Conservation (phyloP, 306 rosid species). For the Prunus campanulata region DNA sequence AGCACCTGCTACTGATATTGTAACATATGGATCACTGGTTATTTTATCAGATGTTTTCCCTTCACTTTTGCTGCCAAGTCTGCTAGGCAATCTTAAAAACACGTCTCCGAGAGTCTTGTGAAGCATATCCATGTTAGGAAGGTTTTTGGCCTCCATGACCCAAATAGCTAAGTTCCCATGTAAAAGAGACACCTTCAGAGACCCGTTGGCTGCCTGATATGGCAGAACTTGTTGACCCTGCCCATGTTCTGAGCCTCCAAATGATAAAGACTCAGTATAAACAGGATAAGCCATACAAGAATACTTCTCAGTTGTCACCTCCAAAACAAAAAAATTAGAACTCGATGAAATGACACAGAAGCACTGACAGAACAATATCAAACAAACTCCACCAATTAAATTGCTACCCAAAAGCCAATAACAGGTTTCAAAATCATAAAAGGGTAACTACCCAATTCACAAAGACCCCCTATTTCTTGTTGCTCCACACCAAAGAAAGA, state of each 20-base stretch:
- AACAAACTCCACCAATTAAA: neutral
- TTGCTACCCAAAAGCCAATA: neutral
- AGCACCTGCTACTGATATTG: slow-evolving; percentile 56
- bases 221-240: slow-evolving; percentile 56
- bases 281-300: slow-evolving; percentile 41
- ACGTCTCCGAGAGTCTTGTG: slow-evolving; percentile 54
- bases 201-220: slow-evolving; percentile 41
- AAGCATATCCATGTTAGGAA: slow-evolving; percentile 75
- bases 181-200: slow-evolving; percentile 50
- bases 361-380: neutral
- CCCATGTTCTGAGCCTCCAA: slow-evolving; percentile 65
- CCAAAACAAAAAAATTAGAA: neutral
- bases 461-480: neutral
- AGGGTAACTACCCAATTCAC: neutral
- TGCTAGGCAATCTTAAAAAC: slow-evolving; percentile 41
- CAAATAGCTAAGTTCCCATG: slow-evolving; percentile 75
- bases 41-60: slow-evolving; percentile 28
- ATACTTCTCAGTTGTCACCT: neutral
- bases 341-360: neutral
- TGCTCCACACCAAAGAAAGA: neutral
- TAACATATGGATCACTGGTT: slow-evolving; percentile 85
- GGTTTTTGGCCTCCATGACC: slow-evolving; percentile 57
- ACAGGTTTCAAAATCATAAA: neutral
- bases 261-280: slow-evolving; percentile 44
- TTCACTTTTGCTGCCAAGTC: slow-evolving; percentile 30